Evolutionary conservation across 371 early-diverging fungal species (phyloP), one percentile per base, ranked within the genome.

Genomic region (Batkoa obscura): DNA sequence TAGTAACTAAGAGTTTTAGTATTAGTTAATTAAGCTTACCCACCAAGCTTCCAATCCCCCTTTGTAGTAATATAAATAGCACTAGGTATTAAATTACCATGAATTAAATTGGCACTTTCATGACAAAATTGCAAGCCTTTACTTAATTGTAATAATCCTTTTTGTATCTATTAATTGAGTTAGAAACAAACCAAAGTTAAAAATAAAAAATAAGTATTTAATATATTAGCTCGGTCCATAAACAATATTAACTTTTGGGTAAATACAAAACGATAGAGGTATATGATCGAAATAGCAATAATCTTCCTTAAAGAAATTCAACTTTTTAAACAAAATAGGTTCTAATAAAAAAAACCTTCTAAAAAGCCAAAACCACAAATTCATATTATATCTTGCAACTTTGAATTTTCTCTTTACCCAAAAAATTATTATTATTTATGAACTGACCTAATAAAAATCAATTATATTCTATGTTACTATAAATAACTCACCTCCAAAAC

Each of bases 41-140:
- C 88, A 59, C 82, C 83, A 59, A 90, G 72, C 63, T 90, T 90
- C 91, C 91, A 90, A 65, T 90, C 91, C 17, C 91, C 86, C 69
- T 83, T 68, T 47, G 32, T 71, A 61, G 84, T 85, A 37, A 90
- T 73, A 69, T 84, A 83, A 10, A 90, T 72, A 41, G 86, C 71
- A 15, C 76, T 78, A 0, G 88, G 89, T 12, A 73, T 76, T 9
- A 90, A 60, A 55, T 86, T 84, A 5, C 76, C 79, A 63, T 90
- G 91, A 17, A 86, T 80, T 34, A 86, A 73, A 17, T 73, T 75
- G 48, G 79, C 86, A 58, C 82, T 83, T 46, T 66, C 56, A 46
- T 83, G 84, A 37, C 80, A 66, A 54, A 84, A 86, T 48, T 74
- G 75, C 8, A 84, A 60, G 17, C 79, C 91, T 59, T 82, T 82